These are phyloP conservation scores for Physcomitrium patens DNA, from an alignment of 225 moss, liverwort and hornwort genomes.

Conservation along the genomic window DNA sequence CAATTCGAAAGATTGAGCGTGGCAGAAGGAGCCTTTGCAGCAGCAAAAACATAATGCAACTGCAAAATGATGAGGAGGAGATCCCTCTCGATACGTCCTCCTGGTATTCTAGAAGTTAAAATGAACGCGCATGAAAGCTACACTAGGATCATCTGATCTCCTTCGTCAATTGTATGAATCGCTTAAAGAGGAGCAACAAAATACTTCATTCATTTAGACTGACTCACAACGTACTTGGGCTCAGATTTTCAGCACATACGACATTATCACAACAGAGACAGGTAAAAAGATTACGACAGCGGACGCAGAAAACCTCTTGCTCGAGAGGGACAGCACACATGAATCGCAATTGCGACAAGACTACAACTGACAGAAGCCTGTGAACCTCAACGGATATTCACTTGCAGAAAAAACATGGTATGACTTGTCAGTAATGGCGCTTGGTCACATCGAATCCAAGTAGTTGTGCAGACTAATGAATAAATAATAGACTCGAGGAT, in stretches of 20 bases:
- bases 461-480: slow-evolving; percentile 15
- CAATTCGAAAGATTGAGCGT: slow-evolving; percentile 2
- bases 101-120: neutral
- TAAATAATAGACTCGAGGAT: neutral
- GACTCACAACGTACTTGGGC: neutral
- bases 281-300: too few relatives aligned
- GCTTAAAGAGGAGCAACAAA: neutral
- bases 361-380: too few relatives aligned
- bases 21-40: neutral
- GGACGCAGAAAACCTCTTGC: too few relatives aligned
- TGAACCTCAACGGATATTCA: too few relatives aligned
- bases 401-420: neutral
- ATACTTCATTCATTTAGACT: neutral
- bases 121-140: neutral
- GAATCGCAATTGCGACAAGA: too few relatives aligned
- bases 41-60: slow-evolving; percentile 12
- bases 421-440: neutral
- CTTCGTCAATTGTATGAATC: neutral
- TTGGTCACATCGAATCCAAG: neutral
- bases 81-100: too few relatives aligned
- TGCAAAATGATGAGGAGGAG: slow-evolving; percentile 4
- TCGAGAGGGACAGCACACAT: too few relatives aligned
- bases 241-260: too few relatives aligned
- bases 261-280: too few relatives aligned
- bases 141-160: neutral